A percentile compares a stretch with the other conserved stretches of the same genome.
phyloP scores from a whole-genome alignment of 352 stramenopile genomes.

The Globisporangium viniferum region DNA sequence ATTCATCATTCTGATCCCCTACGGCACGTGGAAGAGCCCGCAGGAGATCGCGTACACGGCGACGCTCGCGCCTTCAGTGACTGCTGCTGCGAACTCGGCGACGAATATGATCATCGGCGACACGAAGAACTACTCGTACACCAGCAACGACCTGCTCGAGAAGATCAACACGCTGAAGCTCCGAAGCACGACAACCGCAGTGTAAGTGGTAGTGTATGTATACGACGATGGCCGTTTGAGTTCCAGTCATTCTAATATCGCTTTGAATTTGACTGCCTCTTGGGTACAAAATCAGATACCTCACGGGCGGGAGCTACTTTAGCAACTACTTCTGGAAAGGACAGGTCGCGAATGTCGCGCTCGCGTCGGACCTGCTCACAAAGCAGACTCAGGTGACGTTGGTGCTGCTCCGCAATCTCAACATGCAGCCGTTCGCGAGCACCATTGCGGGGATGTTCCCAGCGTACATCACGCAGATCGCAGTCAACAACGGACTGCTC shows the following conservation, averaged over 20 bases:
- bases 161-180: conserved; percentile 4
- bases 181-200: neutral
- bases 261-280: neutral
- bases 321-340: neutral
- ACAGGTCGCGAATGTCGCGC: conserved; percentile 4
- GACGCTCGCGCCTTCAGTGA: neutral
- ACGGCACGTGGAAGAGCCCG: neutral
- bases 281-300: neutral
- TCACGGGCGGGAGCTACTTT: neutral
- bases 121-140: conserved; percentile 1
- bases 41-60: neutral
- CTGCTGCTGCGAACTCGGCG: neutral
- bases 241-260: neutral
- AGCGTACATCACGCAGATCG: neutral
- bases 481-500: neutral
- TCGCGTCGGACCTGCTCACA: conserved; percentile 1
- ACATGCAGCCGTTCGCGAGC: neutral
- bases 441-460: neutral
- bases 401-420: neutral
- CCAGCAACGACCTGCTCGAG: conserved; percentile 3
- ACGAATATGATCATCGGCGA: neutral
- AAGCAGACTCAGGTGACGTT: neutral
- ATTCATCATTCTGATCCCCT: conserved; percentile 1
- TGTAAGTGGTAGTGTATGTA: neutral
- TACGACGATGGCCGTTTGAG: neutral